phyloP scores from a whole-genome alignment of 306 rosid genomes.

The Mimosa bimucronata region DNA sequence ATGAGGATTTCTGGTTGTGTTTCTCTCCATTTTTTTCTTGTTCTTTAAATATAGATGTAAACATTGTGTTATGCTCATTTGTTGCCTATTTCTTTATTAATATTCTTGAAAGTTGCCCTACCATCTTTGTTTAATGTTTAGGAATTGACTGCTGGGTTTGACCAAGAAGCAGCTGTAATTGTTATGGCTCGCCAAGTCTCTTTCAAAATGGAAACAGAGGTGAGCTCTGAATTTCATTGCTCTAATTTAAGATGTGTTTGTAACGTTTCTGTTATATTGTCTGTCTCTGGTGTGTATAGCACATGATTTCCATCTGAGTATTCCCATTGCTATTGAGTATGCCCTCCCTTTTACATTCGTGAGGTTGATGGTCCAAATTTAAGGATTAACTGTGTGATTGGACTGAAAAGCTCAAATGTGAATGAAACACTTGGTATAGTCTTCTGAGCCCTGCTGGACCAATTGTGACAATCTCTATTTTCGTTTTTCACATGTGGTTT shows the following conservation, averaged over 20 bases:
- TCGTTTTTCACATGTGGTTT: neutral
- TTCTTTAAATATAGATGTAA: slow-evolving; percentile 5
- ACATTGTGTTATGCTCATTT: slow-evolving; percentile 9
- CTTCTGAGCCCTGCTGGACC: neutral
- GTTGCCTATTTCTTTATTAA: slow-evolving; percentile 7
- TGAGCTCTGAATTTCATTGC: slow-evolving; percentile 28
- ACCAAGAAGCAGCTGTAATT: slow-evolving; percentile 99
- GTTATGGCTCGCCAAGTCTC: slow-evolving; percentile 98
- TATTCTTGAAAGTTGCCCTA: slow-evolving; percentile 21
- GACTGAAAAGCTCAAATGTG: neutral
- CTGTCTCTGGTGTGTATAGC: neutral
- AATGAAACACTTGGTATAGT: neutral
- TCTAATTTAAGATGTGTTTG: neutral
- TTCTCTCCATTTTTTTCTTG: too few species aligned
- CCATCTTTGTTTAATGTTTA: slow-evolving; percentile 35
- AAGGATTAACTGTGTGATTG: slow-evolving; percentile 3
- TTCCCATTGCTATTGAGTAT: neutral
- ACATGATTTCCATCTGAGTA: neutral
- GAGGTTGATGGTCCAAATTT: neutral
- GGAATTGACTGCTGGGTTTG: slow-evolving; percentile 99
- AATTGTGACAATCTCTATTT: neutral
- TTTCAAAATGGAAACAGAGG: slow-evolving; percentile 99
- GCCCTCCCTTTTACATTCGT: neutral
- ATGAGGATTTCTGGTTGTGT: too few species aligned
- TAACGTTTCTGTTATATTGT: neutral